Base-by-base conservation (phyloP, 2,329 filamentous ascomycete species). In the Talaromyces islandicus region DNA sequence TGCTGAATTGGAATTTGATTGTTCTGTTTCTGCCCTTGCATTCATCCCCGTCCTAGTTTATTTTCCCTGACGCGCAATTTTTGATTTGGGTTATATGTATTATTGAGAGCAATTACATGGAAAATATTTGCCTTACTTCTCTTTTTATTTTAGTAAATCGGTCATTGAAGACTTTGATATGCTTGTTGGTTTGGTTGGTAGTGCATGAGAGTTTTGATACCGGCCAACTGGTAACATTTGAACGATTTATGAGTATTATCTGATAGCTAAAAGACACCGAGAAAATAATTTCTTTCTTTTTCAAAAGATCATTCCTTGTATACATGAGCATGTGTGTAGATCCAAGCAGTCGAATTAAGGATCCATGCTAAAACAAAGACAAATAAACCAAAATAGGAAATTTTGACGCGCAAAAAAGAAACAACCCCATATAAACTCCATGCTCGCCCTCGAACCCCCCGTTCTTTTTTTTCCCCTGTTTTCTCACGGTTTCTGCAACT, bases 401-500 rank as follows among this genome's bases (percentile, higher is more conserved):
- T 21, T n/a, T 46, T n/a, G 19, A 46, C 11, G 9, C n/a, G 5
- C 41, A 19, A 32, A 9, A 32, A 12, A 12, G 7, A 3, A 17
- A 38, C 32, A 41, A 17, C 5, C 1, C 4, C 7, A 17, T n/a
- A 14, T 5, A 17, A 41, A 41, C n/a, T 21, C 21, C 12, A 46
- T 12, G 43, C 9, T 6, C 43, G 11, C 24, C n/a, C n/a, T n/a
- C n/a, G n/a, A 11, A 10, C 19, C n/a, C 43, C 19, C 5, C 5
- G 12, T 14, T 24, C 10, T 6, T 46, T 21, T 24, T 7, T 4
- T 46, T n/a, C n/a, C n/a, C n/a, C n/a, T 3, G 7, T 35, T 17
- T n/a, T n/a, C n/a, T 68, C 58, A 69, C 24, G 66, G 66, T 53
- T 68, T 68, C 51, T 62, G 59, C 32, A 68, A 61, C 56, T 68